Percentiles rank a stretch among this genome's conserved stretches.
Evolutionary conservation across 1,284 basidiomycete species (phyloP).

Genomic region (Marasmius sp.): DNA sequence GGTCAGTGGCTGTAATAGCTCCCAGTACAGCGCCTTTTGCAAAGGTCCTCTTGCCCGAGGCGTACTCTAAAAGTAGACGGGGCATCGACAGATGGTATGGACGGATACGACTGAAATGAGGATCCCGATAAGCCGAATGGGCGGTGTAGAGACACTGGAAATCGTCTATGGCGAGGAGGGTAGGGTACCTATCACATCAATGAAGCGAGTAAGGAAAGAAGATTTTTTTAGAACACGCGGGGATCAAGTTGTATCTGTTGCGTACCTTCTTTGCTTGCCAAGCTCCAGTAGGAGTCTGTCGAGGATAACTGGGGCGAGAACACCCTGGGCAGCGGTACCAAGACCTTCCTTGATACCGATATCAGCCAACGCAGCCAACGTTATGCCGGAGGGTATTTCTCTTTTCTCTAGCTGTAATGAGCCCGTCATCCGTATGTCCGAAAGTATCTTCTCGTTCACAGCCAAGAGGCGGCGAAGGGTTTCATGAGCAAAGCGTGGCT

Average conservation of each 20-base stretch:
- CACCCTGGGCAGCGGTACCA: slow-evolving; percentile 2
- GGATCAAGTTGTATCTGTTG: slow-evolving; percentile 12
- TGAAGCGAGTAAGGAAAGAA: slow-evolving; percentile 7
- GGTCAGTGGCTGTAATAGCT: slow-evolving; percentile 59
- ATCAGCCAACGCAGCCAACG: slow-evolving; percentile 59
- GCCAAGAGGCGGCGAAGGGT: slow-evolving; percentile 57
- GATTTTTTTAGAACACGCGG: not conserved
- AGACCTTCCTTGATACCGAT: slow-evolving; percentile 55
- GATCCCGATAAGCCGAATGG: slow-evolving; percentile 74
- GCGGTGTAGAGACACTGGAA: slow-evolving; percentile 28
- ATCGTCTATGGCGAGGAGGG: slow-evolving; percentile 20
- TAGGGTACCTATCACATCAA: slow-evolving; percentile 17
- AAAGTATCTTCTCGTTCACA: slow-evolving; percentile 50
- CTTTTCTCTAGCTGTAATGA: slow-evolving; percentile 48
- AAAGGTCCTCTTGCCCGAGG: slow-evolving; percentile 67
- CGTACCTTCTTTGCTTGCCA: slow-evolving; percentile 65
- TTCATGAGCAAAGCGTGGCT: slow-evolving; percentile 65
- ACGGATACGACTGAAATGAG: slow-evolving; percentile 72
- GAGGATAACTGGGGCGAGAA: slow-evolving; percentile 63
- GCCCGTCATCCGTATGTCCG: slow-evolving; percentile 37
- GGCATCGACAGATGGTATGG: slow-evolving; percentile 84
- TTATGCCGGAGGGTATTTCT: slow-evolving; percentile 47
- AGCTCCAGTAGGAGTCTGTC: slow-evolving; percentile 66
- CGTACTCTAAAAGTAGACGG: slow-evolving; percentile 75
- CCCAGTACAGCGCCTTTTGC: slow-evolving; percentile 72